Evolutionary conservation across 371 early-diverging fungal species (phyloP).

Genomic region (Mucor plumbeus): DNA sequence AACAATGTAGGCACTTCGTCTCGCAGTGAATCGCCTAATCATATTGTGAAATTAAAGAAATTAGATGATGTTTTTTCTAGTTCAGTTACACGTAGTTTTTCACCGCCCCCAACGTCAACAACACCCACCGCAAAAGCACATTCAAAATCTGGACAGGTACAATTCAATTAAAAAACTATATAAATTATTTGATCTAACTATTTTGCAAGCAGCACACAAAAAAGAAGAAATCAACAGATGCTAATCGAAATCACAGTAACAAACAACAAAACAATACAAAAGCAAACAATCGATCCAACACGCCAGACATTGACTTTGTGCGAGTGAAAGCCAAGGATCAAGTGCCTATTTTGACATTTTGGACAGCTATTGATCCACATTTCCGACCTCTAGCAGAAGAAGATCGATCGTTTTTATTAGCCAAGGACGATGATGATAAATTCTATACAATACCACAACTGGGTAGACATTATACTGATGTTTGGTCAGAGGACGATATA

Average conservation of each 20-base stretch:
- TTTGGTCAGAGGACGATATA: constrained; percentile 88
- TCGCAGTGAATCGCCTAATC: constrained; percentile 35
- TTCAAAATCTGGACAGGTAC: constrained; percentile 13
- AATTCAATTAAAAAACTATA: neutral
- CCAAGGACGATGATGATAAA: constrained; percentile 66
- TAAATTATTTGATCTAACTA: neutral
- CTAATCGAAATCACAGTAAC: constrained; percentile 5
- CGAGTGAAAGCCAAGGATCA: constrained; percentile 68
- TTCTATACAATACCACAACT: constrained; percentile 77
- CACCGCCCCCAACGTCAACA: constrained; percentile 23
- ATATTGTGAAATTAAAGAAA: constrained; percentile 34
- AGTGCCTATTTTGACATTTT: constrained; percentile 82
- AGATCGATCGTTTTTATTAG: constrained; percentile 74
- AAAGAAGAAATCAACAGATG: constrained; percentile 25
- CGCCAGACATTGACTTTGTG: constrained; percentile 42
- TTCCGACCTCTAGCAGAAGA: constrained; percentile 86
- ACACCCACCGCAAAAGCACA: constrained; percentile 22
- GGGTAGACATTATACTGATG: constrained; percentile 77
- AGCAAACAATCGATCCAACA: constrained; percentile 10
- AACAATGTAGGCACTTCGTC: neutral
- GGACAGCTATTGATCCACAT: constrained; percentile 83
- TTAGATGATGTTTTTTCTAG: constrained; percentile 19
- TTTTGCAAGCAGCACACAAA: constrained; percentile 7
- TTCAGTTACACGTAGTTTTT: constrained; percentile 20
- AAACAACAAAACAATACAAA: constrained; percentile 15